phyloP scores from a whole-genome alignment of 2,329 filamentous ascomycete genomes.

The Xylariaceae sp. region DNA sequence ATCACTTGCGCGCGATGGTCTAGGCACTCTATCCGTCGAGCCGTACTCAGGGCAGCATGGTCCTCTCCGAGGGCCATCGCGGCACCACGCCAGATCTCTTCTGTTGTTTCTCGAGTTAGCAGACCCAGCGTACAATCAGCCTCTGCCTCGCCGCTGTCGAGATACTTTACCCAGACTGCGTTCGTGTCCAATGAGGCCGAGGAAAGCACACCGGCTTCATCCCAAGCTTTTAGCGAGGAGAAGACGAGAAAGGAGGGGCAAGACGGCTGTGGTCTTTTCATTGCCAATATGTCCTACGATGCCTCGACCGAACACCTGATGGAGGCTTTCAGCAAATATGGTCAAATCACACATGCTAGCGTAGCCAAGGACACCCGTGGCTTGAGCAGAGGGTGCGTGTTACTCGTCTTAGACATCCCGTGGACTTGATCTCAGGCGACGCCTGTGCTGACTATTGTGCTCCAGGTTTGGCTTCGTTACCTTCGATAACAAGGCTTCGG shows the following conservation, averaged over 20 bases:
- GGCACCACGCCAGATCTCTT: conserved; percentile 26
- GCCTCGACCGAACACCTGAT: conserved; percentile 55
- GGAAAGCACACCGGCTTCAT: conserved; percentile 10
- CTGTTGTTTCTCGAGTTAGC: conserved; percentile 25
- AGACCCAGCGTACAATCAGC: conserved; percentile 22
- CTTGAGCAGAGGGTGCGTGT: conserved; percentile 30
- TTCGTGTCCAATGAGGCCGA: conserved; percentile 18
- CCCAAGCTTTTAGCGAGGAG: not conserved
- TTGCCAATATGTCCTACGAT: conserved; percentile 68
- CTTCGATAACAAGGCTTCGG: conserved; percentile 15
- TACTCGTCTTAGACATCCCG: not conserved
- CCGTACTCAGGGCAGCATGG: conserved; percentile 28
- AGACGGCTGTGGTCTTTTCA: conserved; percentile 44
- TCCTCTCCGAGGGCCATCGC: conserved; percentile 23
- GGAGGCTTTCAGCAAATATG: conserved; percentile 48
- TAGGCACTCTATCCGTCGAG: conserved; percentile 31
- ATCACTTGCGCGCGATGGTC: no score
- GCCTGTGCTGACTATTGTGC: conserved; percentile 6
- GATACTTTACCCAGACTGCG: conserved; percentile 30
- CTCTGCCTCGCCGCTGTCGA: conserved; percentile 18
- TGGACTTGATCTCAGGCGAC: not conserved
- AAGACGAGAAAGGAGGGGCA: no score
- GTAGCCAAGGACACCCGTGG: conserved; percentile 27
- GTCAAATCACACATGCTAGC: conserved; percentile 20
- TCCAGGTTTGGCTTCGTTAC: conserved; percentile 28